Evolutionary conservation across 176 grass and related monocot genomes (phyloP), one percentile per base, ranked within the genome.

Genomic region (Carex parvula): DNA sequence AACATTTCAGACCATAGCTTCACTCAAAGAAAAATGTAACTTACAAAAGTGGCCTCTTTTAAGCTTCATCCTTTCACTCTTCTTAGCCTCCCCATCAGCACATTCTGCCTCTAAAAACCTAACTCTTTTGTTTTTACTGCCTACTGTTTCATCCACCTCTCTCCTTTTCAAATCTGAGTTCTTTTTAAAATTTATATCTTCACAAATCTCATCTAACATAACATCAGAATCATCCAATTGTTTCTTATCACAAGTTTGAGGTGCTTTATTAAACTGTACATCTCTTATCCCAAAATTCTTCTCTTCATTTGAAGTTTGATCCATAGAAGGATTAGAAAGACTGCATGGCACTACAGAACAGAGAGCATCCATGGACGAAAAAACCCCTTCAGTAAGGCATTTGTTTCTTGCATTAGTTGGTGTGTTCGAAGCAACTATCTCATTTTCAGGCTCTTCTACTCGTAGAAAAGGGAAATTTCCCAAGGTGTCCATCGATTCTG

Each of bases 281-380:
- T 79, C 42, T 65, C 37, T 67, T 12, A 24, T 63, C 20, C 63
- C 29, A 46, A 66, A 18, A 67, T 26, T 66, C 17, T 82, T 65
- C 14, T 66, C 55, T 50, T 66, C 60, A 54, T 55, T 55, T 32
- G 48, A 17, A 30, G 4, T 29, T 76, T 76, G 72, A 55, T 76
- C 48, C 72, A 76, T 76, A 26, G 12, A 55, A 76, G 72, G 13
- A 76, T 76, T 89, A 81, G 89, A 88, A 83, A 98, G 82, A 67
- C 95, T 98, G 59, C 92, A 98, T 20, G 95, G 95, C 60, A 98
- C 90, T 86, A 90, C 57, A 39, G 92, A 98, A 93, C 95, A 94
- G 54, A 94, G 68, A 84, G 87, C 88, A 88, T 97, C 92, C 54
- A 66, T 64, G 60, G 64, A 88, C 54, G 88, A 89, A 88, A 91